Percentiles rank a stretch among this genome's conserved stretches.
phyloP scores from a whole-genome alignment of 805 yeast genomes.

The Starmerella davenportii region DNA sequence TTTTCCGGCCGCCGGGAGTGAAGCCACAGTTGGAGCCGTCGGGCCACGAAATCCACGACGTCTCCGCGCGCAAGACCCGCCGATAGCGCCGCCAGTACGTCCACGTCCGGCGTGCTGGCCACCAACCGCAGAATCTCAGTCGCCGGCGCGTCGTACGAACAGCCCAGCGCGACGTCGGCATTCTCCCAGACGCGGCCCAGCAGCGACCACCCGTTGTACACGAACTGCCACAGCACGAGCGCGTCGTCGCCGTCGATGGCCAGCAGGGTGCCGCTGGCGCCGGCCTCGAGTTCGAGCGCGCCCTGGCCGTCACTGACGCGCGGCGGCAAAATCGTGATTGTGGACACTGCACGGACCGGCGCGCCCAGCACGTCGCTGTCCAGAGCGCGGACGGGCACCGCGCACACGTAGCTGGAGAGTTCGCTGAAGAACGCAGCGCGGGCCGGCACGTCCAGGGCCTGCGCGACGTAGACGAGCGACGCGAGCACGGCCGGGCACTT shows the following conservation, averaged over 20 bases:
- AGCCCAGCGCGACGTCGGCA: constrained; percentile 21
- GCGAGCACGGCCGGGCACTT: constrained; percentile 52
- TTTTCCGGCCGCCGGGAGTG: constrained; percentile 16
- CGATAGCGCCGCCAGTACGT: constrained; percentile 27
- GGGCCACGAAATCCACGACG: constrained; percentile 41
- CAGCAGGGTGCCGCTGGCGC: constrained; percentile 55
- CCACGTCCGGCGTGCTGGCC: constrained; percentile 28
- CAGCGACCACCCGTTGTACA: constrained; percentile 74
- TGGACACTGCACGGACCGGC: constrained; percentile 17
- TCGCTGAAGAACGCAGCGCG: constrained; percentile 35
- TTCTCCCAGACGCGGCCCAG: constrained; percentile 64
- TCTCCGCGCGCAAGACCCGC: constrained; percentile 35
- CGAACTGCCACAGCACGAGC: constrained; percentile 47
- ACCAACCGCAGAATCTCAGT: constrained; percentile 36
- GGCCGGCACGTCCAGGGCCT: constrained; percentile 3
- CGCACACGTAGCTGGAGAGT: constrained; percentile 40
- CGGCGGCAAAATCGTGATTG: constrained; percentile 38
- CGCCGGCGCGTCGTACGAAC: constrained; percentile 25
- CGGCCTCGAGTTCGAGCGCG: constrained; percentile 30
- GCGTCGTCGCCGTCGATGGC: constrained; percentile 23
- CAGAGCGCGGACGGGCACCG: constrained; percentile 5
- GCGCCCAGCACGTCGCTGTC: constrained; percentile 31
- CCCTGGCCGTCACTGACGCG: constrained; percentile 32
- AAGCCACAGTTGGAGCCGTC: constrained; percentile 40
- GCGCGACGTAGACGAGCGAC: constrained; percentile 31